Evolutionary conservation across 108 stramenopile species (phyloP).

Genomic region (Nannochloropsis granulata): DNA sequence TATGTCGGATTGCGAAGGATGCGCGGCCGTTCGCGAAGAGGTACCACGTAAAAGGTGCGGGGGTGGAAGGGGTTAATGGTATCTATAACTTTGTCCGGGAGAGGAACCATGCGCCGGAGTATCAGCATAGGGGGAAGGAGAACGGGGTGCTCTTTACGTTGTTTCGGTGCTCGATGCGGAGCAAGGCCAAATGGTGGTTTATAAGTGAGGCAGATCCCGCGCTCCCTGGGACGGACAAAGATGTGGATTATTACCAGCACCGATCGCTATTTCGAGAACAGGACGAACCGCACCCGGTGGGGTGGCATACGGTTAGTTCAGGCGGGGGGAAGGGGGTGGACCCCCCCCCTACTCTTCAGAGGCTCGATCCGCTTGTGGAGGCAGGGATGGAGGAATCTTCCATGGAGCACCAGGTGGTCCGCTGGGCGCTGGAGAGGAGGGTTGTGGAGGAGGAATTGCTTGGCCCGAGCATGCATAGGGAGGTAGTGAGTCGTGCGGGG

Average conservation of each 20-base stretch:
- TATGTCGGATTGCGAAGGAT: constrained; percentile 44
- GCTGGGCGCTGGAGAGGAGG: constrained; percentile 26
- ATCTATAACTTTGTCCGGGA: constrained; percentile 46
- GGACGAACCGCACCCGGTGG: constrained; percentile 44
- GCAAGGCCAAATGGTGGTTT: constrained; percentile 95
- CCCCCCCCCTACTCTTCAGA: constrained; percentile 9
- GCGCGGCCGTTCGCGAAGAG: constrained; percentile 54
- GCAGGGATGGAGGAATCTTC: constrained; percentile 6
- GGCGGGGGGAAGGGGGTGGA: not conserved
- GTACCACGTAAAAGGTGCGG: constrained; percentile 53
- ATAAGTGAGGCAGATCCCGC: constrained; percentile 81
- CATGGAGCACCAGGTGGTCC: constrained; percentile 24
- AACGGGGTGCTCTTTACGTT: constrained; percentile 62
- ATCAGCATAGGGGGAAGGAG: not conserved
- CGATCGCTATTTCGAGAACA: constrained; percentile 63
- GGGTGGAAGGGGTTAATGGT: constrained; percentile 61
- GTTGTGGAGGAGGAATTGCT: constrained; percentile 33
- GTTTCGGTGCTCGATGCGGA: constrained; percentile 84
- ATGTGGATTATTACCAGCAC: constrained; percentile 95
- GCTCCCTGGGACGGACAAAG: constrained; percentile 89
- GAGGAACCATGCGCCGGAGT: not conserved
- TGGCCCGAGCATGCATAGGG: constrained; percentile 33
- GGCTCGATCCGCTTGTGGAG: constrained; percentile 6
- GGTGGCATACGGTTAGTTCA: not conserved
- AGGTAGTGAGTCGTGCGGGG: constrained; percentile 12